Evolutionary conservation across 2,329 filamentous ascomycete genomes (phyloP).

Genomic region (Amylocarpus encephaloides): DNA sequence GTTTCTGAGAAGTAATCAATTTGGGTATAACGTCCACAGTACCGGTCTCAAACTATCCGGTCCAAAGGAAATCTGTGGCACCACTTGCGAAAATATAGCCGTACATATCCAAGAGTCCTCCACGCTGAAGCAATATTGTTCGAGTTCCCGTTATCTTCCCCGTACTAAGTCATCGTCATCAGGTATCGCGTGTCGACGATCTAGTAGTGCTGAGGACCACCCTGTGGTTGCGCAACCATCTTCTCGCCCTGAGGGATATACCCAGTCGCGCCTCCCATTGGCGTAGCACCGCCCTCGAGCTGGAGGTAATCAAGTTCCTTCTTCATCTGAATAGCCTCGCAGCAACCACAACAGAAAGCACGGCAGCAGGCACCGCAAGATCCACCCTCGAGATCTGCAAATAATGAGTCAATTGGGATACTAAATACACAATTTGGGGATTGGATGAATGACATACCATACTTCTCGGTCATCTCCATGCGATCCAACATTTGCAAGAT

Average conservation of each 20-base stretch:
- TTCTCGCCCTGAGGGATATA: slow-evolving; percentile 3
- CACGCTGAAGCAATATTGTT: too few species aligned
- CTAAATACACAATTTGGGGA: not conserved
- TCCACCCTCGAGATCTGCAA: slow-evolving; percentile 6
- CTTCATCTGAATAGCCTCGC: slow-evolving; percentile 4
- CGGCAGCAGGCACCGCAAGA: slow-evolving; percentile 4
- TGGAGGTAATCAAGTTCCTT: slow-evolving; percentile 9
- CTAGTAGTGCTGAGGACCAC: too few species aligned
- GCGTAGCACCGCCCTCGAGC: not conserved
- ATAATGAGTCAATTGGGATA: not conserved
- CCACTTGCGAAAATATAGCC: too few species aligned
- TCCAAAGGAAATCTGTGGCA: too few species aligned
- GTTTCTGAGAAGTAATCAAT: too few species aligned
- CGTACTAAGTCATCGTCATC: too few species aligned
- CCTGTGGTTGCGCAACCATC: slow-evolving; percentile 6
- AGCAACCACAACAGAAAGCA: slow-evolving; percentile 7
- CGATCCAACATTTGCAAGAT: slow-evolving; percentile 9
- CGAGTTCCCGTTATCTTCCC: too few species aligned
- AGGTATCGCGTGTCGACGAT: too few species aligned
- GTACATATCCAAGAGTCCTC: too few species aligned
- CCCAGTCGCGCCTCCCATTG: not conserved
- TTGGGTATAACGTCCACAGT: too few species aligned
- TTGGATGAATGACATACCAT: slow-evolving; percentile 1
- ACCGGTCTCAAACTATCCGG: too few species aligned
- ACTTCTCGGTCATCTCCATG: slow-evolving; percentile 4